Evolutionary conservation across 495 filamentous ascomycete species (phyloP), one percentile per base, ranked within the genome.

Genomic region (Annulohypoxylon bovei): DNA sequence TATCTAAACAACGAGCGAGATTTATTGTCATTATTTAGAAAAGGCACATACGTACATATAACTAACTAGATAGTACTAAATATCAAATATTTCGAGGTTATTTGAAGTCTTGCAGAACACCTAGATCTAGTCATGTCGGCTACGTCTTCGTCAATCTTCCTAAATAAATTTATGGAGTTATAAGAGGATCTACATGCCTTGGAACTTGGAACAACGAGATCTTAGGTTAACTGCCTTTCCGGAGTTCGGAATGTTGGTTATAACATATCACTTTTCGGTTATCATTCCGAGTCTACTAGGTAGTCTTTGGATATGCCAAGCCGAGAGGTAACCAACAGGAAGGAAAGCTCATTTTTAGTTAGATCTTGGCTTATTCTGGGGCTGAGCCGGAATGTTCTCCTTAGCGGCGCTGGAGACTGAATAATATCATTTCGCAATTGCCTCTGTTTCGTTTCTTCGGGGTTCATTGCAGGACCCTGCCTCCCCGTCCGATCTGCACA

Each of bases 401-500:
- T 0, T 27, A 27, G 18, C 11, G 32, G 42, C 23, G 30, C 22
- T n/a, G 16, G 44, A 27, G 20, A 30, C 25, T 32, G 61, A 55
- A 44, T n/a, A n/a, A n/a, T n/a, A n/a, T n/a, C n/a, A n/a, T n/a
- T n/a, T n/a, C n/a, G n/a, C n/a, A n/a, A n/a, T n/a, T n/a, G n/a
- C n/a, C 14, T 46, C 14, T 46, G 1, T 32, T 60, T 46, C 16
- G 58, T 50, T 64, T 60, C 59, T 53, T 65, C 61, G 56, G 50
- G 11, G 40, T 62, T 70, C 49, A 65, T 60, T 65, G 18, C 28
- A 47, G 39, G 25, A 52, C 54, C 44, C 54, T 66, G 32, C 52
- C 63, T 16, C 20, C 25, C 47, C 47, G 42, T 65, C 28, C 20
- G 40, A 42, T 39, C 32, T 58, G 16, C 65, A 28, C n/a, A 6